Conservation (phyloP, 1,139 yeast species). For the Yamadazyma atlantica region DNA sequence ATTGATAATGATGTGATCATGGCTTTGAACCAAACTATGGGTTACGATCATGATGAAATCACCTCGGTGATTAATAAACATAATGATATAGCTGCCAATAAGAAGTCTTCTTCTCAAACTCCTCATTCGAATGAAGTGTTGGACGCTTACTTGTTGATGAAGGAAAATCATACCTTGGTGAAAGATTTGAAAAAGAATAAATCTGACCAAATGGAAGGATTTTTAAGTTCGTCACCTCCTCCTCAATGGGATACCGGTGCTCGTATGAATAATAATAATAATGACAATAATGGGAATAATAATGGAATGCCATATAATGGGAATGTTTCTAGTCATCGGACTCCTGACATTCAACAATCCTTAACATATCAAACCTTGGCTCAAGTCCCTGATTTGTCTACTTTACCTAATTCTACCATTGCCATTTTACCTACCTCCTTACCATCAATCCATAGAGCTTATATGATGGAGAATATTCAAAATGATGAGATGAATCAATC, state of each 20-base stretch:
- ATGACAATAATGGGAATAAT: constrained; percentile 13
- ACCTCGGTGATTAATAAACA: constrained; percentile 61
- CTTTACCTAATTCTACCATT: constrained; percentile 65
- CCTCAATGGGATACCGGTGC: constrained; percentile 22
- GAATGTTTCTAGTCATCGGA: constrained; percentile 20
- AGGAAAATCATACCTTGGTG: constrained; percentile 73
- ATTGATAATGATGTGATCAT: constrained; percentile 79
- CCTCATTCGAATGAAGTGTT: constrained; percentile 63
- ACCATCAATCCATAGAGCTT: constrained; percentile 93
- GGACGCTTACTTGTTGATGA: constrained; percentile 87
- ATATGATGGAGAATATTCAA: constrained; percentile 65
- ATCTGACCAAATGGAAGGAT: constrained; percentile 51
- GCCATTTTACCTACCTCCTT: constrained; percentile 92
- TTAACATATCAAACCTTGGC: constrained; percentile 51
- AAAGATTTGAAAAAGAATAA: constrained; percentile 61
- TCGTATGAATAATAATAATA: constrained; percentile 2
- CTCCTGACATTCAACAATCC: constrained; percentile 49
- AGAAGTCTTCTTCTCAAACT: not conserved
- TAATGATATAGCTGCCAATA: constrained; percentile 18
- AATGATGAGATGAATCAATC: constrained; percentile 28
- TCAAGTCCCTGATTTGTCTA: constrained; percentile 50
- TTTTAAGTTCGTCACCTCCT: constrained; percentile 53
- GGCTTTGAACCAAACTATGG: constrained; percentile 85
- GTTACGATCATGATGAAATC: constrained; percentile 87
- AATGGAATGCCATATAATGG: constrained; percentile 11